Base-by-base conservation (phyloP, 768 basidiomycete genomes). In the Podaxis sp. region DNA sequence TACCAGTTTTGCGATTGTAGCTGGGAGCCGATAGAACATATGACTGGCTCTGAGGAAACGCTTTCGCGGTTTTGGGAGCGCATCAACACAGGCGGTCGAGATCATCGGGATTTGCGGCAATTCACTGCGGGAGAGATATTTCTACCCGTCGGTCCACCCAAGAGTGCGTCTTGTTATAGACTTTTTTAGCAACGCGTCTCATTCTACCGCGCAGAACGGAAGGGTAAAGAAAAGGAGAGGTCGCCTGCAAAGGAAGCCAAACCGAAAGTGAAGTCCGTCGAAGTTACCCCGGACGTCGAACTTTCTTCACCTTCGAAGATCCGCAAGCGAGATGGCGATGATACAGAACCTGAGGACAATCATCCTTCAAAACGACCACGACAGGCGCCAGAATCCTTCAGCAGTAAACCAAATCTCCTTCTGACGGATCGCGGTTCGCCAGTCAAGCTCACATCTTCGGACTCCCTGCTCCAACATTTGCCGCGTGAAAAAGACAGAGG, bases 11-110 rank as follows among this genome's bases (percentile, higher is more conserved):
- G 26, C 4, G 19, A 46, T 61, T 44, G 8, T 65, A 90, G 89
- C 9, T 90, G 88, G 88, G 89, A 91, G 66, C 88, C 89, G 8
- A 70, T 75, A 7, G 77, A 82, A 57, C 87, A 87, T 8, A 89
- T 91, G 64, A 71, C 69, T 15, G 81, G 72, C 6, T 87, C 88
- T 0, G 83, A 86, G 65, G 78, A 85, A 55, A 77, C 89, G 15
- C 36, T 88, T 64, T 62, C 82, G 56, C 67, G 76, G 28, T 82
- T 90, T 72, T 80, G 83, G 84, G 66, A 81, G 67, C 76, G 82
- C 65, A 68, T 81, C 56, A 72, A 82, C 69, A 69, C 81, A 49
- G 70, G 77, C 71, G 73, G 80, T 63, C 80, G 88, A 62, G 86
- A 89, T 64, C 72, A 76, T 52, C 69, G 76, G 1, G 76, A 87